Base-by-base conservation (phyloP, 2,329 filamentous ascomycete genomes). In the Teratosphaeria epicoccoides region DNA sequence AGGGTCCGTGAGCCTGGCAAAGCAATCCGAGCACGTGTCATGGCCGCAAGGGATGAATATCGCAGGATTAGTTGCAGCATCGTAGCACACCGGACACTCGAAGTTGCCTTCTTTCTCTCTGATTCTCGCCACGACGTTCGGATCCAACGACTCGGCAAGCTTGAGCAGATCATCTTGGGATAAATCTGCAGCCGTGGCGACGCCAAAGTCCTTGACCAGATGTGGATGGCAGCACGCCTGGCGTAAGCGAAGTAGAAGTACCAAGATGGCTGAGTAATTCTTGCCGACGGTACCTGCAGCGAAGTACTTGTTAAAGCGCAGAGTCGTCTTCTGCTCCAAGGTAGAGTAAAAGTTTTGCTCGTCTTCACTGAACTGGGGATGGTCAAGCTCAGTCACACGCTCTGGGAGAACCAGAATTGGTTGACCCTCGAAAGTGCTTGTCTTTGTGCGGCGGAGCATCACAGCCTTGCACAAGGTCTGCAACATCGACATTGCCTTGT, bases 11-110 rank as follows among this genome's bases (percentile, higher is more conserved):
- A 94, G 76, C 50, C 78, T 80, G 5, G 80, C 76, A 55, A 93
- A 82, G 64, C 89, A 95, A 56, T 89, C 84, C 1, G 77, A 72
- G 67, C 89, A 95, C 23, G 82, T 82, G 54, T 84, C 81, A 63
- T 95, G 89, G 1, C 89, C 89, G 62, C 89, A 95, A 1, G 88
- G 88, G 49, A 88, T 75, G 66, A 90, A 84, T 56, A 95, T 87
- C 2, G 79, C 79, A 0, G 87, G 86, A 55, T 90, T 89, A 12
- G 78, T 75, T 6, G 84, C 80, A 2, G 76, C 82, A 61, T 95
- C 89, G 53, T 86, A 83, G 66, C 89, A 95, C 20, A 93, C 82
- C 0, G 87, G 87, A 62, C 89, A 95, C 64, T 90, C 84, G 47
- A 91, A 87, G 2, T 64, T 62, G 20, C 74, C 77, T 1, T 81